phyloP scores from a whole-genome alignment of 805 yeast species.

The Myxozyma geophila region DNA sequence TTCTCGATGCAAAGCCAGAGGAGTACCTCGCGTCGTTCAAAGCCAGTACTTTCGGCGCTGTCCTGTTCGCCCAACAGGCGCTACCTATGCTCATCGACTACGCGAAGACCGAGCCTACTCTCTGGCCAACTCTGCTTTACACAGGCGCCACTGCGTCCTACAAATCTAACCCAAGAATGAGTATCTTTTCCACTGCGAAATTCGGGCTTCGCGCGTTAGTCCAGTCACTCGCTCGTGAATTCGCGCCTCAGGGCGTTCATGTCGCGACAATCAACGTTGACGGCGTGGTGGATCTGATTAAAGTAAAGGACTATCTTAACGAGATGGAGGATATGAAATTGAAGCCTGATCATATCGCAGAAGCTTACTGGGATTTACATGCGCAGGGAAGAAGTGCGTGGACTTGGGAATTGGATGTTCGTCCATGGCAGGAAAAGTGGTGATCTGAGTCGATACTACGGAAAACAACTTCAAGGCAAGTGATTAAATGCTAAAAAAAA shows the following conservation, averaged over 20 bases:
- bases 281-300: constrained; percentile 24
- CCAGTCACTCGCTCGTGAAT: constrained; percentile 28
- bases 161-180: constrained; percentile 31
- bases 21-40: constrained; percentile 16
- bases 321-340: constrained; percentile 25
- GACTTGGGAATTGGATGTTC: constrained; percentile 29
- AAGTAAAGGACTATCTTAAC: constrained; percentile 10
- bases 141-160: constrained; percentile 36
- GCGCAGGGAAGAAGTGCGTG: constrained; percentile 28
- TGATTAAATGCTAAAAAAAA: too few species aligned
- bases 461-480: too few species aligned
- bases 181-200: constrained; percentile 27
- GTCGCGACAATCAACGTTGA: constrained; percentile 32
- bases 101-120: not conserved
- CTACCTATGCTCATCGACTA: constrained; percentile 23
- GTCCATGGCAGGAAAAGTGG: constrained; percentile 34
- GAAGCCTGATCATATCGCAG: constrained; percentile 26
- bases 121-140: constrained; percentile 25
- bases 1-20: constrained; percentile 17
- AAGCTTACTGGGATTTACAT: constrained; percentile 30
- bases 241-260: constrained; percentile 29
- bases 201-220: constrained; percentile 29
- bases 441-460: not conserved
- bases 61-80: constrained; percentile 17
- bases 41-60: constrained; percentile 19